Evolutionary conservation across 1,284 basidiomycete genomes (phyloP).

Genomic region (Leccinum pachyderme): DNA sequence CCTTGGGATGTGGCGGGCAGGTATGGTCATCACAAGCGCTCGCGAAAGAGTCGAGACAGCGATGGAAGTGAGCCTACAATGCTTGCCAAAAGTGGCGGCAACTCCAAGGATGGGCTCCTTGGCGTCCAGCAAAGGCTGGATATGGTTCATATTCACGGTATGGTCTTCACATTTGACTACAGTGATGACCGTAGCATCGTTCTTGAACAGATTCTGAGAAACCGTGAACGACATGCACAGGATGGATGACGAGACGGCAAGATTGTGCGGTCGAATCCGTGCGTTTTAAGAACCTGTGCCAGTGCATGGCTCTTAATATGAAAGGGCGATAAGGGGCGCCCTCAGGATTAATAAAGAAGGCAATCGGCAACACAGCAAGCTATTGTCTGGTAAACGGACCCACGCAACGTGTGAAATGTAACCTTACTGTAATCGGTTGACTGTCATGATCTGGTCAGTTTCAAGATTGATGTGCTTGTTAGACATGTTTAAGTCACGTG

Average conservation of each 20-base stretch:
- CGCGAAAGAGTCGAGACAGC: conserved; percentile 36
- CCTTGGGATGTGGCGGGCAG: conserved; percentile 12
- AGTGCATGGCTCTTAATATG: not conserved
- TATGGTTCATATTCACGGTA: conserved; percentile 18
- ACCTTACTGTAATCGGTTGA: too few species aligned
- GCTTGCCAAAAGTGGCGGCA: conserved; percentile 37
- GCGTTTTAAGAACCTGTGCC: not conserved
- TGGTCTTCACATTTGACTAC: conserved; percentile 19
- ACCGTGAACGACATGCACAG: conserved; percentile 25
- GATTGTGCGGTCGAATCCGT: not conserved
- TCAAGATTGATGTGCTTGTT: too few species aligned
- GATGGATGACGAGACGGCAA: not conserved
- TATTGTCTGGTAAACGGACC: too few species aligned
- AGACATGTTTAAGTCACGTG: not conserved
- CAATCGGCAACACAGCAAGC: too few species aligned
- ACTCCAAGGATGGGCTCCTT: conserved; percentile 30
- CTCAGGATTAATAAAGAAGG: not conserved
- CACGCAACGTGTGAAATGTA: not conserved
- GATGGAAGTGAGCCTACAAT: conserved; percentile 32
- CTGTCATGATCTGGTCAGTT: too few species aligned
- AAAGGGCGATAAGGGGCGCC: too few species aligned
- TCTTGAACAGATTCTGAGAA: conserved; percentile 32
- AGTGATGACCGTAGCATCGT: conserved; percentile 18
- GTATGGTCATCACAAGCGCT: conserved; percentile 33
- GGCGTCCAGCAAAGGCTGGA: conserved; percentile 30